A percentile compares a stretch with the other conserved stretches of the same genome.
Evolutionary conservation across 352 stramenopile species (phyloP).

Genomic region (Phytophthora pini): DNA sequence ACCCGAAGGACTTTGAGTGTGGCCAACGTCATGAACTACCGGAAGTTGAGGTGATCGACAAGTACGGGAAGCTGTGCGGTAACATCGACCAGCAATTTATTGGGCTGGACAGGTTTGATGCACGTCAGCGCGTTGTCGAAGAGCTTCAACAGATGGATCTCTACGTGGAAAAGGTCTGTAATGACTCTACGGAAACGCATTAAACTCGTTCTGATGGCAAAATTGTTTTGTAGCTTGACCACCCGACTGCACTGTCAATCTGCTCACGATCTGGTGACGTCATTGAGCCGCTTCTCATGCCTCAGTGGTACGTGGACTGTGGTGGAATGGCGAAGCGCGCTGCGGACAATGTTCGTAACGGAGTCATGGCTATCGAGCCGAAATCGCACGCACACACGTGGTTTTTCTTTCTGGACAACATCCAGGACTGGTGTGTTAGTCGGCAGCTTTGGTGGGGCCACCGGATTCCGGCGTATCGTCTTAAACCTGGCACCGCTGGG

Average conservation of each 20-base stretch:
- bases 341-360: conserved; percentile 94
- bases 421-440: conserved; percentile 99
- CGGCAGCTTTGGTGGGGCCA: conserved; percentile 99
- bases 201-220: not conserved
- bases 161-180: conserved; percentile 94
- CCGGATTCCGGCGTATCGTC: conserved; percentile 97
- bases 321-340: conserved; percentile 94
- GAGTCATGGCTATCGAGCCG: conserved; percentile 95
- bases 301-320: conserved; percentile 99
- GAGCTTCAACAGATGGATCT: conserved; percentile 91
- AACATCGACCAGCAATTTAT: conserved; percentile 86
- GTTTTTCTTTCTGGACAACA: conserved; percentile 99
- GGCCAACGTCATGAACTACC: conserved; percentile 95
- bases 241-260: conserved; percentile 90
- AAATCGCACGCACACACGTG: conserved; percentile 93
- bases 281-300: conserved; percentile 99
- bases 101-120: conserved; percentile 96
- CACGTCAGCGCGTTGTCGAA: conserved; percentile 89
- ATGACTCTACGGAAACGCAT: conserved; percentile 8
- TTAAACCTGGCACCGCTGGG: conserved; percentile 41
- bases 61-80: conserved; percentile 71
- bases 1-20: conserved; percentile 99
- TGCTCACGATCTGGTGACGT: conserved; percentile 99
- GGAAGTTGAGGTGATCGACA: conserved; percentile 76
- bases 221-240: conserved; percentile 52